Conservation (phyloP, 2,329 filamentous ascomycete species). For the Calcarisporium arbuscula region DNA sequence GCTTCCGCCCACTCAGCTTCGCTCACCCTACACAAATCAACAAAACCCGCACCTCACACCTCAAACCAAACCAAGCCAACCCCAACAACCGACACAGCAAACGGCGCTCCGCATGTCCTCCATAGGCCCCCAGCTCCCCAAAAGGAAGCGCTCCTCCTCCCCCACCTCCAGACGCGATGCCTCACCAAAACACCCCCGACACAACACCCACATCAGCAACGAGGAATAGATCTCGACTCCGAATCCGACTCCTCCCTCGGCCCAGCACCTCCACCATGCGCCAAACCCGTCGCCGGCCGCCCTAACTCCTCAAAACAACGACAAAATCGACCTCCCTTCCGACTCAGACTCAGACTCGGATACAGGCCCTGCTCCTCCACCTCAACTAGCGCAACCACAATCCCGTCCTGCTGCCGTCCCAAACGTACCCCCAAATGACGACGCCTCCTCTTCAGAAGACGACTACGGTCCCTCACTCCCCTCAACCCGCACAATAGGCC, state of each 20-base stretch:
- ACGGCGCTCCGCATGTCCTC: no score
- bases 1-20: no score
- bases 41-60: no score
- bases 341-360: conserved; percentile 28
- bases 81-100: no score
- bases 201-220: conserved; percentile 28
- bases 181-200: conserved; percentile 38
- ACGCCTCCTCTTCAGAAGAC: conserved; percentile 36
- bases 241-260: conserved; percentile 25
- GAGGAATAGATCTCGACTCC: conserved; percentile 38
- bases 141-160: conserved; percentile 48
- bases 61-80: no score
- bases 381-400: conserved; percentile 29
- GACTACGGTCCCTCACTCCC: conserved; percentile 57
- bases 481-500: conserved; percentile 33
- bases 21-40: no score
- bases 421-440: conserved; percentile 20
- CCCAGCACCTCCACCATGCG: conserved; percentile 7
- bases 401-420: conserved; percentile 35
- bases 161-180: no score
- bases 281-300: conserved; percentile 16
- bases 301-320: conserved; percentile 22
- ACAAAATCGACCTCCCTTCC: conserved; percentile 32
- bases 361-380: conserved; percentile 30
- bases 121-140: conserved; percentile 65